Percentiles rank a stretch among this genome's conserved stretches.
Conservation (phyloP, 768 basidiomycete species). For the Amanita polypyramis region DNA sequence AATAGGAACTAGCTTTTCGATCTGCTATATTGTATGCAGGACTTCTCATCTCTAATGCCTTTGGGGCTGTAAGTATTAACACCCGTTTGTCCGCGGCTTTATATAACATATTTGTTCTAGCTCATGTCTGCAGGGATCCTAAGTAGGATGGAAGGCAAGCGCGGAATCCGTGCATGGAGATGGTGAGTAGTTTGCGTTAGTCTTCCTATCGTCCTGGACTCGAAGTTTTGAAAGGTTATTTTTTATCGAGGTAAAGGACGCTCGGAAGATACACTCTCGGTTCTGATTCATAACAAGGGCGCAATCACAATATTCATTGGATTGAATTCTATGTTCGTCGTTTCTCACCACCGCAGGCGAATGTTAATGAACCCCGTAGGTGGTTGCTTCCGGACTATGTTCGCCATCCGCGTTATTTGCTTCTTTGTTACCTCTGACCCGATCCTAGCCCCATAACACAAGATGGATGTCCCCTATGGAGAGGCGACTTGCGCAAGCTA, state of each 20-base stretch:
- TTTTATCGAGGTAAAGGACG: conserved; percentile 24
- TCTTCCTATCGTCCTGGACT: neutral
- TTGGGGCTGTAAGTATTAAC: conserved; percentile 60
- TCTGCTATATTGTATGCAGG: conserved; percentile 52
- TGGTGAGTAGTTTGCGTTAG: conserved; percentile 30
- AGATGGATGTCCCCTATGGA: conserved; percentile 43
- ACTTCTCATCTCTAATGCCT: conserved; percentile 54
- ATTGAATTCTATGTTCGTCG: too few species aligned
- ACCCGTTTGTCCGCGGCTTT: neutral
- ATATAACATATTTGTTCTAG: conserved; percentile 18
- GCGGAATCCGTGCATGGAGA: conserved; percentile 62
- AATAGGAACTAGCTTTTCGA: conserved; percentile 55
- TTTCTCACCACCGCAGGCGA: too few species aligned
- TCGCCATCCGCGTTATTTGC: too few species aligned
- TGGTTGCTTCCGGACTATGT: neutral
- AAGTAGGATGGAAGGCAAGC: conserved; percentile 52
- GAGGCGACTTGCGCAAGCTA: conserved; percentile 47
- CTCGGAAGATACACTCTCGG: too few species aligned
- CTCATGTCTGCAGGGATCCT: conserved; percentile 66
- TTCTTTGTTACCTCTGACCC: too few species aligned
- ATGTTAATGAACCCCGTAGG: too few species aligned
- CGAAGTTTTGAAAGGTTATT: conserved; percentile 39
- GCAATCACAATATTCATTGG: too few species aligned
- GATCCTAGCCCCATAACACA: conserved; percentile 18
- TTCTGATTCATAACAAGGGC: too few species aligned